Percentiles rank a stretch among this genome's conserved stretches.
phyloP scores from a whole-genome alignment of 306 rosid genomes.

The Amphicarpaea edgeworthii region DNA sequence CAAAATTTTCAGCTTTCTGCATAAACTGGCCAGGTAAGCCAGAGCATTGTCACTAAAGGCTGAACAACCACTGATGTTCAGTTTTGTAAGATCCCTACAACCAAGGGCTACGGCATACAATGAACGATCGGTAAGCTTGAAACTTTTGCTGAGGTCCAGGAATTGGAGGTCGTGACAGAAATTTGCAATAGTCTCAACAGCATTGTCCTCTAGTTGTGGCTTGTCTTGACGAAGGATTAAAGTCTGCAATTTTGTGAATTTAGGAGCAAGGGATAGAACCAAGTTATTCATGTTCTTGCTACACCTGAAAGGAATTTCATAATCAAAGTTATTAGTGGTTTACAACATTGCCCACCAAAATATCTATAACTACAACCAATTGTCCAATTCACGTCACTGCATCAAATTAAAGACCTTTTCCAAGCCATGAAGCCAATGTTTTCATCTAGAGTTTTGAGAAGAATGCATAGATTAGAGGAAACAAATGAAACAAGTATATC shows the following conservation, averaged over 20 bases:
- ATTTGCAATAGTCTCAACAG: slow-evolving; percentile 72
- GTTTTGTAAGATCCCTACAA: slow-evolving; percentile 66
- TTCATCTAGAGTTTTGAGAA: background rate
- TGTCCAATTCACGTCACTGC: background rate
- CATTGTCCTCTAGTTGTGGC: slow-evolving; percentile 82
- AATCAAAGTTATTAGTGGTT: background rate
- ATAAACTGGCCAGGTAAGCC: slow-evolving; percentile 66
- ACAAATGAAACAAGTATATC: background rate
- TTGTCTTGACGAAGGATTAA: slow-evolving; percentile 80
- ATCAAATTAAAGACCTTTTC: background rate
- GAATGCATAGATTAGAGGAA: background rate
- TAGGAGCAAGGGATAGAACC: slow-evolving; percentile 81
- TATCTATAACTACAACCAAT: background rate
- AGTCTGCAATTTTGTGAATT: slow-evolving; percentile 75
- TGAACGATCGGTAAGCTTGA: slow-evolving; percentile 82
- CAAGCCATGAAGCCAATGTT: background rate
- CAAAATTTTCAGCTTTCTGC: slow-evolving; percentile 66
- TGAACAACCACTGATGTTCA: slow-evolving; percentile 84
- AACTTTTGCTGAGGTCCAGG: slow-evolving; percentile 93
- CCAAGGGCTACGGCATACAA: slow-evolving; percentile 71
- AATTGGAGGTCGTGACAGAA: slow-evolving; percentile 80
- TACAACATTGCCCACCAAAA: background rate
- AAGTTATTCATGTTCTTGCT: slow-evolving; percentile 80
- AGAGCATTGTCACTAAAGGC: slow-evolving; percentile 78
- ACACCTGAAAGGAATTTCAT: slow-evolving; percentile 66